These are phyloP conservation scores for Aegilops bicornis DNA, from an alignment of 176 grass and related monocot genomes.

Conservation along the genomic window DNA sequence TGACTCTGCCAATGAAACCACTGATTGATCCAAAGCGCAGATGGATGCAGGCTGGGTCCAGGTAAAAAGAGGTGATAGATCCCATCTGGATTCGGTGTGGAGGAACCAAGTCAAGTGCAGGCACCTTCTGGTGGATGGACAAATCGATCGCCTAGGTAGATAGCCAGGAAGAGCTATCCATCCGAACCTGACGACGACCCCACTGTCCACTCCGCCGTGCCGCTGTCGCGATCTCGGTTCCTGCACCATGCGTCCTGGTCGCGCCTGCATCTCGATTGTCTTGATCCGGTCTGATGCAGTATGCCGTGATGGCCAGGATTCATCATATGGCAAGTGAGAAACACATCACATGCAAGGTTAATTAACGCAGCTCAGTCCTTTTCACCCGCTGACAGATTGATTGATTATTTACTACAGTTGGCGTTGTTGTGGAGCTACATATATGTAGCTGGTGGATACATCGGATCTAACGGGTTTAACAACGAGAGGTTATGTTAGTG, in stretches of 20 bases:
- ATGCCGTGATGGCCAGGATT: too few species aligned
- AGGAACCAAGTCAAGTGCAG: too few species aligned
- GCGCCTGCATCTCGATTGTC: neutral
- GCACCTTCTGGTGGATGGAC: neutral
- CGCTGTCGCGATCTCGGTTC: neutral
- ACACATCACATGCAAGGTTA: too few species aligned
- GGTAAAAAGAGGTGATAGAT: neutral
- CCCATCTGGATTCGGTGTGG: too few species aligned
- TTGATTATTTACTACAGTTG: neutral
- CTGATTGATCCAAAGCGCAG: too few species aligned
- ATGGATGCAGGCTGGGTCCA: neutral
- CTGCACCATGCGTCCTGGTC: too few species aligned
- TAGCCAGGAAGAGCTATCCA: too few species aligned
- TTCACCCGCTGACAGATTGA: neutral
- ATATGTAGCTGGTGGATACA: too few species aligned
- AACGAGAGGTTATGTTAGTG: neutral
- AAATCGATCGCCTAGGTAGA: neutral
- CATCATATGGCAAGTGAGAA: too few species aligned
- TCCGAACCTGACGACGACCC: neutral
- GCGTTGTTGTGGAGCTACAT: neutral
- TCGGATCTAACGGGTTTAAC: neutral
- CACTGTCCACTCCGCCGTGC: neutral
- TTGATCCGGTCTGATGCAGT: neutral
- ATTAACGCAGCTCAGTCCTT: fast-evolving
- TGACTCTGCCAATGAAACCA: too few species aligned